A percentile compares a stretch with the other conserved stretches of the same genome.
Evolutionary conservation across 1,284 basidiomycete species (phyloP).

Genomic region (Ustilago sp.): DNA sequence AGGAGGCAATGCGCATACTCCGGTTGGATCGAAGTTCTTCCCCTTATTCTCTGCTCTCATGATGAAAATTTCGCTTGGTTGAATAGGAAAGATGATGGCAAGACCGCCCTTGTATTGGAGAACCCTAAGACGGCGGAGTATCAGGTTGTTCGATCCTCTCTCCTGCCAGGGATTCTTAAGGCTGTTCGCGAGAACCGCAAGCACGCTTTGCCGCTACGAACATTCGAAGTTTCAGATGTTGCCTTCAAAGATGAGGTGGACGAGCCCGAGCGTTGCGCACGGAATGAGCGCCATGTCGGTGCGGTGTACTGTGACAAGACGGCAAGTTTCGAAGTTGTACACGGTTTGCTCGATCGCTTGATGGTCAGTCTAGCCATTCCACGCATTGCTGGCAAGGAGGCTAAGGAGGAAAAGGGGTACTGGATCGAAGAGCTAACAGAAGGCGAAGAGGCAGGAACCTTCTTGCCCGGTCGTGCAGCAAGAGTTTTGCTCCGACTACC

Average conservation of each 20-base stretch:
- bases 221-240: constrained; percentile 94
- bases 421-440: constrained; percentile 76
- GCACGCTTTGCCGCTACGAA: constrained; percentile 88
- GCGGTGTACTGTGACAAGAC: constrained; percentile 96
- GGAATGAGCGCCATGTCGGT: constrained; percentile 86
- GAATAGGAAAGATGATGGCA: constrained; percentile 84
- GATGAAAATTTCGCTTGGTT: constrained; percentile 97
- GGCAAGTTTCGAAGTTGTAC: constrained; percentile 95
- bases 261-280: constrained; percentile 80
- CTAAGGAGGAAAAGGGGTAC: constrained; percentile 79
- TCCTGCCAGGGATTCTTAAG: constrained; percentile 95
- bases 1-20: constrained; percentile 90
- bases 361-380: constrained; percentile 95
- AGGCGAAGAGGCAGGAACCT: constrained; percentile 79
- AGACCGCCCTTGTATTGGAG: constrained; percentile 86
- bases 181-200: constrained; percentile 96
- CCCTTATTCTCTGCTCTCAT: constrained; percentile 96
- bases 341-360: constrained; percentile 90
- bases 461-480: constrained; percentile 93
- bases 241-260: constrained; percentile 83
- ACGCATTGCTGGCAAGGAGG: constrained; percentile 76
- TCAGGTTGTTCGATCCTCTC: constrained; percentile 94
- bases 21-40: constrained; percentile 94
- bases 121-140: constrained; percentile 98
- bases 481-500: constrained; percentile 82